Conservation (phyloP, 768 basidiomycete species). For the Tephrocybe sp. region DNA sequence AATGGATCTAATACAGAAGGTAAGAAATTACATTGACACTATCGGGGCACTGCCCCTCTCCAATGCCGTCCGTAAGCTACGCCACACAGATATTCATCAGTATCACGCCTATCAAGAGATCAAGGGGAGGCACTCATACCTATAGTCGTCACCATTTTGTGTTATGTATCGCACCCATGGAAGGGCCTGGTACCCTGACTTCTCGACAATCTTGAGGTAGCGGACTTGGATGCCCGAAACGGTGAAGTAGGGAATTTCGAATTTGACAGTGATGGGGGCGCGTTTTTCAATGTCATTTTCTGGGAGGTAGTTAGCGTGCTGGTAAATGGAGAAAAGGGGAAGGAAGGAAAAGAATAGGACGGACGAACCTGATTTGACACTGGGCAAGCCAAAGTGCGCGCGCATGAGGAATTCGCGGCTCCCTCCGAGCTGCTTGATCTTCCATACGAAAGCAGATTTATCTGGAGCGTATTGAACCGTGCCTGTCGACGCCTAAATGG, state of each 20-base stretch:
- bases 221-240: constrained; percentile 97
- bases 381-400: constrained; percentile 95
- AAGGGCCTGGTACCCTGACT: constrained; percentile 94
- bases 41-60: no score
- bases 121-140: constrained; percentile 38
- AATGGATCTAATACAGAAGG: no score
- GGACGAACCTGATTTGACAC: constrained; percentile 80
- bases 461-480: constrained; percentile 97
- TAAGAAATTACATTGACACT: no score
- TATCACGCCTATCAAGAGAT: neutral
- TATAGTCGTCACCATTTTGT: constrained; percentile 89
- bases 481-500: constrained; percentile 81
- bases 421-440: constrained; percentile 96
- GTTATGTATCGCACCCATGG: constrained; percentile 97
- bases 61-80: no score
- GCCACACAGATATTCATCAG: no score
- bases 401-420: constrained; percentile 97
- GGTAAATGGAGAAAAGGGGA: neutral
- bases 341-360: neutral
- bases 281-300: constrained; percentile 84
- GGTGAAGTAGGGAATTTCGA: constrained; percentile 98
- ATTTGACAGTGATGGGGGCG: constrained; percentile 94
- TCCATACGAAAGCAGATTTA: constrained; percentile 98
- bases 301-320: constrained; percentile 20
- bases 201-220: constrained; percentile 98